These are phyloP conservation scores for Cyclotella atomus DNA, from an alignment of 108 stramenopile genomes.

Conservation along the genomic window DNA sequence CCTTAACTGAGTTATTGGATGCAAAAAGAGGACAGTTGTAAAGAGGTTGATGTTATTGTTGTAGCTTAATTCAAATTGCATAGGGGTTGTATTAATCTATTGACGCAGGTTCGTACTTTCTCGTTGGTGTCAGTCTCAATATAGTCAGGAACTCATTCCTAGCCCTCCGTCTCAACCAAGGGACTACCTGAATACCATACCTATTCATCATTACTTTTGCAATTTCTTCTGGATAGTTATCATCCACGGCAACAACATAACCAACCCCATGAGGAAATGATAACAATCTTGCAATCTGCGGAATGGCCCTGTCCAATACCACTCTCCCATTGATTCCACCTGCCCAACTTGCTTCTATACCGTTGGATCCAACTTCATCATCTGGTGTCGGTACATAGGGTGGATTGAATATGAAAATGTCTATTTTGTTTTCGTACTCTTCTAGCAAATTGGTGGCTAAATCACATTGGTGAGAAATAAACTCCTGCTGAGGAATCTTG, in stretches of 20 bases:
- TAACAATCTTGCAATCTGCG: conserved; percentile 73
- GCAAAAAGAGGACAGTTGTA: neutral
- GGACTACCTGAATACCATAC: conserved; percentile 60
- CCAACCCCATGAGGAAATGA: conserved; percentile 65
- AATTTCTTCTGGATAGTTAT: conserved; percentile 83
- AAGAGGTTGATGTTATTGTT: too few relatives aligned
- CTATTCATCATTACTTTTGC: conserved; percentile 25
- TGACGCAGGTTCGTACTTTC: conserved; percentile 4
- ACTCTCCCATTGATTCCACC: conserved; percentile 82
- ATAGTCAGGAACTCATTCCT: conserved; percentile 85
- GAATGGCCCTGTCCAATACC: conserved; percentile 84
- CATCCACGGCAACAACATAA: conserved; percentile 90
- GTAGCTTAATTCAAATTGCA: too few relatives aligned
- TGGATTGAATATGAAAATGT: conserved; percentile 92
- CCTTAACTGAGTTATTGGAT: neutral
- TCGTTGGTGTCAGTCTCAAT: conserved; percentile 66
- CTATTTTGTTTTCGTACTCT: conserved; percentile 47
- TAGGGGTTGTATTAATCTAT: too few relatives aligned
- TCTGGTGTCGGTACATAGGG: conserved; percentile 93
- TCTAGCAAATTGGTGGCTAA: conserved; percentile 61
- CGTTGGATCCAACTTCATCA: conserved; percentile 78
- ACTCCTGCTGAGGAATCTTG: conserved; percentile 26
- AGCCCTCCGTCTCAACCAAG: conserved; percentile 74
- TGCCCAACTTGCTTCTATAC: conserved; percentile 92
- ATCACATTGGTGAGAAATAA: conserved; percentile 72